These are phyloP conservation scores for Alternaria ventricosa DNA, from an alignment of 2,329 filamentous ascomycete species.

Conservation along the genomic window DNA sequence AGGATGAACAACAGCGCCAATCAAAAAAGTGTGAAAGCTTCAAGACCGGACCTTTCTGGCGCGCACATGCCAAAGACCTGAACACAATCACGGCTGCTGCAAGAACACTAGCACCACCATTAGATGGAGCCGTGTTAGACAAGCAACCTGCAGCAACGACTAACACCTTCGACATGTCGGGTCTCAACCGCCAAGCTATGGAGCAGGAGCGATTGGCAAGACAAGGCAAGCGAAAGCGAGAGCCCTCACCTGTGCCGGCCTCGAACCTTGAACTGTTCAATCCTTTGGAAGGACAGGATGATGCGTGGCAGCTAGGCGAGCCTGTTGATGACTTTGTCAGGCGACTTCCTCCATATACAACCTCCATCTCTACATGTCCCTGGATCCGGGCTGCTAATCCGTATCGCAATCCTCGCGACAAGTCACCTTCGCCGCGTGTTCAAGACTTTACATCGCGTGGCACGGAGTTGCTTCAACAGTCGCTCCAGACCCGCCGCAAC, in stretches of 20 bases:
- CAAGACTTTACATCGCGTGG: conserved; percentile 62
- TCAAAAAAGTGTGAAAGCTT: conserved; percentile 20
- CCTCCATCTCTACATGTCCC: conserved; percentile 53
- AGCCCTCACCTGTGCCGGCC: conserved; percentile 8
- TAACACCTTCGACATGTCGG: conserved; percentile 6
- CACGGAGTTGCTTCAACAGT: conserved; percentile 60
- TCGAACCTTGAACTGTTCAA: conserved; percentile 52
- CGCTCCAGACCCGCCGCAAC: conserved; percentile 54
- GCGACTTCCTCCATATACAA: conserved; percentile 70
- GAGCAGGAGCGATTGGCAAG: conserved; percentile 19
- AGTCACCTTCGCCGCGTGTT: conserved; percentile 49
- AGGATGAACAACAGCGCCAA: conserved; percentile 35
- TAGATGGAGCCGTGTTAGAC: neutral
- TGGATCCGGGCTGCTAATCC: conserved; percentile 82
- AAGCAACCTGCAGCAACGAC: conserved; percentile 1
- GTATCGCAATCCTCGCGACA: conserved; percentile 50
- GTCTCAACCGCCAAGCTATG: conserved; percentile 18
- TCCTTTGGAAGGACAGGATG: conserved; percentile 60
- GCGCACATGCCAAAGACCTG: conserved; percentile 26
- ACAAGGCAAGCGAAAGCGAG: conserved; percentile 18
- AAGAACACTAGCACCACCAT: neutral
- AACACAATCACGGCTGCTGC: conserved; percentile 28
- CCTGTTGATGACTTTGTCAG: conserved; percentile 68
- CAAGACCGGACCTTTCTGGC: conserved; percentile 27
- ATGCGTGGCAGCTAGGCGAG: conserved; percentile 69